These are phyloP conservation scores for Trebouxia sp. DNA, from an alignment of 139 green algal species.

Conservation along the genomic window DNA sequence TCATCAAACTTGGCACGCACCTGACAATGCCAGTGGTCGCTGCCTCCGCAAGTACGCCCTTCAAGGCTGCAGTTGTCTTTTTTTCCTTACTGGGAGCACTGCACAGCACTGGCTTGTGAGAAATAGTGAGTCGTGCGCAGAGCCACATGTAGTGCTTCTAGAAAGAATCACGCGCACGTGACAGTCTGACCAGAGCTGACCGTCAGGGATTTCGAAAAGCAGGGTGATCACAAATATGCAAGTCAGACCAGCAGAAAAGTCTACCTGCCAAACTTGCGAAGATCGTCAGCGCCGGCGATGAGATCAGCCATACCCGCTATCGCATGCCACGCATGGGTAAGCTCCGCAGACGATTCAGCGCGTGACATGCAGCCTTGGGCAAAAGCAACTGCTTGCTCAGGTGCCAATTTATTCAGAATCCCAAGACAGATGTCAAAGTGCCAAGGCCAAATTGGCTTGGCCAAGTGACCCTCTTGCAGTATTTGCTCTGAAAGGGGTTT, in stretches of 20 bases:
- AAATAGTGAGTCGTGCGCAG: no score
- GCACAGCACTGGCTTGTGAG: no score
- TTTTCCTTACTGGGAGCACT: constrained; percentile 6
- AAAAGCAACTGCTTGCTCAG: no score
- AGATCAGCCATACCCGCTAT: constrained; percentile 17
- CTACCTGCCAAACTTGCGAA: constrained; percentile 31
- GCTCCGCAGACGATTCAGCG: no score
- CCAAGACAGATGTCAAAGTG: no score
- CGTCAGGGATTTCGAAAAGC: neutral
- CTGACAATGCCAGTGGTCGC: constrained; percentile 56
- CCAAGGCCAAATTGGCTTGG: no score
- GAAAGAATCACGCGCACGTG: neutral
- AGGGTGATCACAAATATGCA: neutral
- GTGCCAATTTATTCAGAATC: no score
- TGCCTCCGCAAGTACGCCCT: constrained; percentile 57
- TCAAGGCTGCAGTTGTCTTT: constrained; percentile 40
- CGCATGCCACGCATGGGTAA: no score
- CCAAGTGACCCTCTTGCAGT: no score
- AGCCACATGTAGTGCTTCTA: no score
- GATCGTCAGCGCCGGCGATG: constrained; percentile 17
- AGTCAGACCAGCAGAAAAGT: neutral
- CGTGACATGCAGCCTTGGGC: no score
- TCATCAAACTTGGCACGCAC: neutral
- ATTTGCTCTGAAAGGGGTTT: no score
- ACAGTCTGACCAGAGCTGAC: neutral